Evolutionary conservation across 208 protist species (phyloP).

Genomic region (Naegleria lovaniensis): DNA sequence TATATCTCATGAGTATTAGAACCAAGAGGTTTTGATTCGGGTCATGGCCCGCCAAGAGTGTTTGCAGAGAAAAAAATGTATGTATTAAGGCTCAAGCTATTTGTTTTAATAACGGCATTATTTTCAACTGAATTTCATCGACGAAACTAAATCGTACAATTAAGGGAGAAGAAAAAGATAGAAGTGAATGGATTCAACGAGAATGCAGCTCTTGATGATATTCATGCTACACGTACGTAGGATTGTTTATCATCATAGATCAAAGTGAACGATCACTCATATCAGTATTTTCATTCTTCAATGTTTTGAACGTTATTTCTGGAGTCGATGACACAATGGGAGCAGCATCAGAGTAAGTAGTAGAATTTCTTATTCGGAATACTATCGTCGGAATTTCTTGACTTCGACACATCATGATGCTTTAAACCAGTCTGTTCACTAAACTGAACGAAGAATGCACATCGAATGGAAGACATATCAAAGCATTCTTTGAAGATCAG

Average conservation of each 20-base stretch:
- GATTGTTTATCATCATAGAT: no score
- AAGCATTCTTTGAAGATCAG: background rate
- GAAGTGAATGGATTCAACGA: background rate
- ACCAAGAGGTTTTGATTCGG: no score
- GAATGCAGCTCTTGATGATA: background rate
- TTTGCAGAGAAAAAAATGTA: no score
- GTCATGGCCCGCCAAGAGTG: no score
- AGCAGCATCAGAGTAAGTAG: conserved; percentile 5
- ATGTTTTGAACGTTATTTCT: conserved; percentile 13
- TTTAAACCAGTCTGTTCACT: background rate
- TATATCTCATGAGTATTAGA: no score
- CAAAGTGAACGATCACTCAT: no score
- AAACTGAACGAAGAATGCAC: background rate
- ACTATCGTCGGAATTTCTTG: background rate
- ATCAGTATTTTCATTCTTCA: conserved; percentile 20
- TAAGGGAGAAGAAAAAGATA: background rate
- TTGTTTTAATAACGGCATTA: no score
- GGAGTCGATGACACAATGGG: background rate
- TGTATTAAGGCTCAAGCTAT: no score
- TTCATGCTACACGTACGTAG: background rate
- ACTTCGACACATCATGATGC: background rate
- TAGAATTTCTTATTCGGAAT: background rate
- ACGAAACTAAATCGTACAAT: no score
- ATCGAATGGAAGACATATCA: background rate
- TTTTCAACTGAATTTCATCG: no score